Percentiles rank a stretch among this genome's conserved stretches.
Conservation (phyloP, 345 rosid genomes). For the Bruguiera parviflora region DNA sequence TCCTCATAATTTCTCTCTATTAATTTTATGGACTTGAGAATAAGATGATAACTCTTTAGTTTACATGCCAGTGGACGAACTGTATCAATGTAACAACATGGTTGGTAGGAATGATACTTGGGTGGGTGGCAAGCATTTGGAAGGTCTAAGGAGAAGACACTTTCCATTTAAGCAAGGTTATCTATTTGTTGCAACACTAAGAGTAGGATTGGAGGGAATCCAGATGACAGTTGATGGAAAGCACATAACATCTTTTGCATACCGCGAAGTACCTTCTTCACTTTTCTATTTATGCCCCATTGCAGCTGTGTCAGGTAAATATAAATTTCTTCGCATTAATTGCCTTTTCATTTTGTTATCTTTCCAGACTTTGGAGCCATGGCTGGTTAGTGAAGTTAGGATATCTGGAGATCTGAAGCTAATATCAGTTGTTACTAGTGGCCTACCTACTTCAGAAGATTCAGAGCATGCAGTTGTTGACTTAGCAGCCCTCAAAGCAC, state of each 20-base stretch:
- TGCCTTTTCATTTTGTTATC: slow-evolving; percentile 24
- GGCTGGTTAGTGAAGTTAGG: slow-evolving; percentile 89
- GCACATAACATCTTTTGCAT: slow-evolving; percentile 91
- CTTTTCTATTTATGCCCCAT: not conserved
- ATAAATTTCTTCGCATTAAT: slow-evolving; percentile 11
- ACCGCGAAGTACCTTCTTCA: slow-evolving; percentile 66
- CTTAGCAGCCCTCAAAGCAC: slow-evolving; percentile 61
- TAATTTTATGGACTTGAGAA: not conserved
- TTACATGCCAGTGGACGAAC: slow-evolving; percentile 60
- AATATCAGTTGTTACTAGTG: slow-evolving; percentile 73
- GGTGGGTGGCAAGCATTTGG: slow-evolving; percentile 13
- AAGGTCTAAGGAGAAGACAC: slow-evolving; percentile 36
- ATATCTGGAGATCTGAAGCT: slow-evolving; percentile 73
- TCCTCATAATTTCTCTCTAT: not conserved
- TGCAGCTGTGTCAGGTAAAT: not conserved
- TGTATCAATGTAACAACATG: slow-evolving; percentile 82
- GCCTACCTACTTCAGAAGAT: slow-evolving; percentile 91
- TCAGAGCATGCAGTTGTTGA: slow-evolving; percentile 65
- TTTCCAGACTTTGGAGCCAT: slow-evolving; percentile 85
- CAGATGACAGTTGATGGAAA: slow-evolving; percentile 97
- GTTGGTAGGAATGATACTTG: slow-evolving; percentile 64
- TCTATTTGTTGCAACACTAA: slow-evolving; percentile 81
- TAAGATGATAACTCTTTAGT: not conserved
- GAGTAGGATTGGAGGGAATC: slow-evolving; percentile 89
- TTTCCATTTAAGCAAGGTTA: slow-evolving; percentile 88